Evolutionary conservation across 75 land plant genomes (phyloP), one percentile per base, ranked within the genome.

Genomic region (Larix kaempferi): DNA sequence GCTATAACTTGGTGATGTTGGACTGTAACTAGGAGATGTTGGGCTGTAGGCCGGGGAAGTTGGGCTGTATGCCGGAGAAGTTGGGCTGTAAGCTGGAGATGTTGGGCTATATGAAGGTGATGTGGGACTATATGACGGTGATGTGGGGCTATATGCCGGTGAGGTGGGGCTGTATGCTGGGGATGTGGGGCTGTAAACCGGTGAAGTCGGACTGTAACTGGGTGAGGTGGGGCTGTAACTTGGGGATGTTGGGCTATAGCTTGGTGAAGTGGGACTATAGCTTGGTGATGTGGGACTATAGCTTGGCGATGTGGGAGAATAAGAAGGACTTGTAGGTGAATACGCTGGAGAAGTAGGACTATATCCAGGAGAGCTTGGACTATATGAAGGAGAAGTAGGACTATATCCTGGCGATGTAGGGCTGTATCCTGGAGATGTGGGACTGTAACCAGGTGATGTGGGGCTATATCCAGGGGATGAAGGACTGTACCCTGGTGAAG

Each of bases 361-460:
- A 75, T 85, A 85, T 49, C 74, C 58, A 37, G 87, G 87, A 17
- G 84, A 82, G 22, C 81, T 85, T 1, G 87, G 87, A 29, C 74
- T 76, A 71, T 83, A 83, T 16, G 76, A 67, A 33, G 84, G 75
- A 60, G 84, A 87, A 19, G 69, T 54, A 14, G 82, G 82, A 17
- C 81, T 92, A 72, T 97, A 94, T 0, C 90, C 89, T 71, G 99
- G 98, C 1, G 98, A 93, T 7, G 96, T 86, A 15, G 99, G 98
- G 80, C 91, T 89, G 78, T 94, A 96, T 12, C 94, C 92, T 82
- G 56, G 84, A 82, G 62, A 23, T 22, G 62, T 60, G 22, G 96
- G 52, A 92, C 89, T 29, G 91, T 80, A 23, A 94, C 96, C 61
- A 49, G 54, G 54, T 89, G 85, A 78, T 91, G 89, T 16, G 84